These are phyloP conservation scores for Globisporangium carolinianum DNA, from an alignment of 352 stramenopile genomes.

Conservation along the genomic window DNA sequence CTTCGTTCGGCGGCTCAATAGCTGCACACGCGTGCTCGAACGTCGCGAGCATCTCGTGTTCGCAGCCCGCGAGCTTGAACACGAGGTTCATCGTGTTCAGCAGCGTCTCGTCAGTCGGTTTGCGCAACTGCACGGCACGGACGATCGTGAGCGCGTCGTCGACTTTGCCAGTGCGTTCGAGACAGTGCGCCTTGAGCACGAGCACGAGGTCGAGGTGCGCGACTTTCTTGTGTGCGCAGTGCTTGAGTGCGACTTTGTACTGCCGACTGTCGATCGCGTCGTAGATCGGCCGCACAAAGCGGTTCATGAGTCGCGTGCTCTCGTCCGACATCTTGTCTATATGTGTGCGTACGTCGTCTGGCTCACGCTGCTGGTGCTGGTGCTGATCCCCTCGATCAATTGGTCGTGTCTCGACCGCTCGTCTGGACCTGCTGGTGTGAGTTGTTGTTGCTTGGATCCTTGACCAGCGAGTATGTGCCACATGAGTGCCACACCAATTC, in stretches of 20 bases:
- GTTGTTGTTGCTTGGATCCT: constrained; percentile 4
- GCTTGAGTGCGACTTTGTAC: constrained; percentile 80
- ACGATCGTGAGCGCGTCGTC: constrained; percentile 74
- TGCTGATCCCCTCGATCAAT: background rate
- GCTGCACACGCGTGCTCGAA: constrained; percentile 64
- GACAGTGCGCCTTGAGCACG: constrained; percentile 79
- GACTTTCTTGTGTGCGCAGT: constrained; percentile 77
- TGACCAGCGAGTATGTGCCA: background rate
- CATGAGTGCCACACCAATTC: background rate
- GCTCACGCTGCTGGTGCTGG: background rate
- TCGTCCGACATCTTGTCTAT: constrained; percentile 42
- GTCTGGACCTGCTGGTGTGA: no score
- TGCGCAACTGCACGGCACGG: constrained; percentile 44
- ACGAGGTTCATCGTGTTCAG: constrained; percentile 83
- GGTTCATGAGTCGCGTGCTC: constrained; percentile 44
- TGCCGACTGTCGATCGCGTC: constrained; percentile 74
- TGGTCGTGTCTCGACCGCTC: background rate
- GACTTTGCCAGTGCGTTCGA: constrained; percentile 62
- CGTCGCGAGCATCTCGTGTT: constrained; percentile 75
- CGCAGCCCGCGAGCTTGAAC: constrained; percentile 60
- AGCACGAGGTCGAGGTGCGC: constrained; percentile 71
- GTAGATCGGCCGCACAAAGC: constrained; percentile 82
- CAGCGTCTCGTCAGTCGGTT: constrained; percentile 77
- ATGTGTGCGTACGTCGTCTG: background rate
- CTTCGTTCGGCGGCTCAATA: constrained; percentile 45